phyloP scores from a whole-genome alignment of 2,329 filamentous ascomycete species.

The Fusarium veterinarium region DNA sequence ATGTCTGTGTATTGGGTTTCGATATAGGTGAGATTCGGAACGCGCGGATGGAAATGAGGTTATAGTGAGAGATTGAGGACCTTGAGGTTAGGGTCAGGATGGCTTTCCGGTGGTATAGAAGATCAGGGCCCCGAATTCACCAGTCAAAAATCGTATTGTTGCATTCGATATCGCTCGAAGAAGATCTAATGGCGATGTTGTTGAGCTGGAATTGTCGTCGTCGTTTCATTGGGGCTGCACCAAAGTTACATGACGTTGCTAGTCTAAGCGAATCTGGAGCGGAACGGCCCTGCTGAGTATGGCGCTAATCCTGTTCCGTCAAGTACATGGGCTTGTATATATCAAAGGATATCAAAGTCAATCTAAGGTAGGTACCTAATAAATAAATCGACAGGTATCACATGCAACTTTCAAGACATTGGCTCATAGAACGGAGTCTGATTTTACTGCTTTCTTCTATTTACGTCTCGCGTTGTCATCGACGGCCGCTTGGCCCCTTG shows the following conservation, averaged over 20 bases:
- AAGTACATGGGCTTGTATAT: background rate
- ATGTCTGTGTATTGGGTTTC: slow-evolving; percentile 27
- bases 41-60: slow-evolving; percentile 28
- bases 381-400: background rate
- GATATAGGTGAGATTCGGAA: slow-evolving; percentile 30
- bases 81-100: background rate
- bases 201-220: slow-evolving; percentile 16
- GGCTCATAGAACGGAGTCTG: slow-evolving; percentile 36
- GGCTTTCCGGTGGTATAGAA: background rate
- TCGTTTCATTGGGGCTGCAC: slow-evolving; percentile 8
- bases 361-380: background rate
- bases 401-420: background rate
- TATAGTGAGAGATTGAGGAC: slow-evolving; percentile 11
- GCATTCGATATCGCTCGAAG: background rate
- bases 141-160: background rate
- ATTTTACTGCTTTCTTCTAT: slow-evolving; percentile 49
- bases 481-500: slow-evolving; percentile 64
- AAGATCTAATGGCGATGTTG: slow-evolving; percentile 1
- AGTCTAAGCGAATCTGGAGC: slow-evolving; percentile 26
- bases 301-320: slow-evolving; percentile 6
- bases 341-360: background rate
- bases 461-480: slow-evolving; percentile 51
- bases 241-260: slow-evolving; percentile 35
- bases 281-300: slow-evolving; percentile 20
- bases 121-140: background rate